Base-by-base conservation (phyloP, 1,284 basidiomycete genomes). In the Albatrellus sp. region DNA sequence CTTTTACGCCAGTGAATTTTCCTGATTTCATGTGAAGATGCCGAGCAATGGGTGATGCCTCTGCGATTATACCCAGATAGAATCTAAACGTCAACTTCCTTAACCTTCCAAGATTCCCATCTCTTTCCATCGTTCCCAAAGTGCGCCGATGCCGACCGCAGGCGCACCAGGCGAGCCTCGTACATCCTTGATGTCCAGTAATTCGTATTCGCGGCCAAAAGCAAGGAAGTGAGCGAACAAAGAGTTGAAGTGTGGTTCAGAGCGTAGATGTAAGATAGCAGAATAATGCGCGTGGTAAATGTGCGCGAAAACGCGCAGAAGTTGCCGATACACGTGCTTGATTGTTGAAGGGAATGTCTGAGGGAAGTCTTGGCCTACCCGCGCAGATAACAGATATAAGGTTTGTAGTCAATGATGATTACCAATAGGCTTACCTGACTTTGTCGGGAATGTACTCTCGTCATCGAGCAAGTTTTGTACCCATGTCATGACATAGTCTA, bases 401-500 rank as follows among this genome's bases (percentile, higher is more conserved):
- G 7, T 24, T n/a, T n/a, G 33, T 5, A 39, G 9, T 19, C 38
- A 12, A 34, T 46, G 43, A 24, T 24, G 24, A 24, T 4, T 24
- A 24, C 24, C n/a, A n/a, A n/a, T 13, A 11, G 17, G 30, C 16
- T 33, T 40, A 86, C 91, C 87, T 37, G 90, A 86, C 67, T 96
- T 97, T 7, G 93, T 97, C 1, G 94, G 94, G 67, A 98, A 98
- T 24, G 87, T 81, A 48, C 69, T 76, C 57, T 97, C 92, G 63
- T 98, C 94, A 54, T 92, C 85, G 32, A 98, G 72, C 24, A 96
- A 69, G 56, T 93, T 93, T 58, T 97, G 91, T 5, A 96, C 77
- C 93, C 93, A 98, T 10, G 90, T 93, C 88, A 98, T 93, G 52
- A 98, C 93, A 61, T 94, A 98, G 68, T 98, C 94, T 52, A 98